Base-by-base conservation (phyloP, 257 asterid genomes). In the Forsythia suspensa region DNA sequence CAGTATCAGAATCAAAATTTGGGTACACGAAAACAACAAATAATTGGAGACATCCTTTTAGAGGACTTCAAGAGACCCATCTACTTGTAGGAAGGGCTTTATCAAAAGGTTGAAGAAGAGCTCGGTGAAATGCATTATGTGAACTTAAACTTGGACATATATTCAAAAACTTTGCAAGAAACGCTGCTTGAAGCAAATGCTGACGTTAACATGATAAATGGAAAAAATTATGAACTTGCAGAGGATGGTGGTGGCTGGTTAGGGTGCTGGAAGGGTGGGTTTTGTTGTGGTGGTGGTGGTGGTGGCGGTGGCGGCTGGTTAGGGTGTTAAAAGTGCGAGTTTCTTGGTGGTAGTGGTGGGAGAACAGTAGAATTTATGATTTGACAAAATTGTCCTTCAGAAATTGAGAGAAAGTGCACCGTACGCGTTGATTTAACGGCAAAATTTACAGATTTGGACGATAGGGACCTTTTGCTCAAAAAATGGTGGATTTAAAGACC, bases 51-150 rank as follows among this genome's bases (percentile, higher is more conserved):
- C 82, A 74, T 89, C 82, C 90, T 95, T 76, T 57, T 90, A 7
- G 97, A 89, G 79, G 99, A 95, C 87, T 80, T 95, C 93, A 92
- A 91, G 85, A 88, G 84, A 79, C 91, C 99, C 59, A 89, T 93
- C 73, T 77, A 70, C 81, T 71, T 89, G 85, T 98, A 95, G 88
- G 94, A 92, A 87, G 94, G 87, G 86, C 93, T 88, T 82, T 87
- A 89, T 76, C 87, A 81, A 79, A 96, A 91, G 92, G 96, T 89
- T 80, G 97, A 96, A 83, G 89, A 87, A 86, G 99, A 96, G 75
- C 95, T 94, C 46, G 69, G 75, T 18, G 97, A 92, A 71, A 89
- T 96, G 98, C 88, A 88, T 81, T 91, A 89, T 44, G 76, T 86
- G 42, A 94, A 89, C 81, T 82, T 92, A 66, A 86, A 87, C 84